Evolutionary conservation across 345 rosid genomes (phyloP).

Genomic region (Eucalyptus lansdowneana): DNA sequence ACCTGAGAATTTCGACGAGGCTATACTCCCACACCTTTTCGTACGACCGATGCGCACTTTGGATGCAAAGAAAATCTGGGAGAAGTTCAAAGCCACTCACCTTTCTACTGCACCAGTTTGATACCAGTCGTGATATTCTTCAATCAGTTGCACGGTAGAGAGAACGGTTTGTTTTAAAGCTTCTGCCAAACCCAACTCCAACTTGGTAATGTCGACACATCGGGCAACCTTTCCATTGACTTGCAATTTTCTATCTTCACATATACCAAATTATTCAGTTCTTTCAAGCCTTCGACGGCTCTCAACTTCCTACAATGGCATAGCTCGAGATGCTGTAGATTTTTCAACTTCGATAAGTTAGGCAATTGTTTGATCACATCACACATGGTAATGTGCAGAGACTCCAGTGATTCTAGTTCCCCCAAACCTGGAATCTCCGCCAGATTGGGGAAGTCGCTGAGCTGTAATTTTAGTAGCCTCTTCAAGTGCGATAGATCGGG

Average conservation of each 20-base stretch:
- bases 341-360: background rate
- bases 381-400: background rate
- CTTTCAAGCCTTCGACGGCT: background rate
- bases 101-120: background rate
- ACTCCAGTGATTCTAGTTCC: background rate
- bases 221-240: background rate
- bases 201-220: background rate
- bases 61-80: background rate
- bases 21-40: background rate
- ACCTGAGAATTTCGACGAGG: background rate
- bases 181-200: background rate
- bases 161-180: background rate
- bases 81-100: background rate
- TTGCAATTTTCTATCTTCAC: background rate
- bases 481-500: background rate
- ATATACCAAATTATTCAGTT: background rate
- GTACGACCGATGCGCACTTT: background rate
- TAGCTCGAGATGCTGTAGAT: background rate
- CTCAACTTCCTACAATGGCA: background rate
- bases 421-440: background rate
- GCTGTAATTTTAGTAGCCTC: background rate
- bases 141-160: background rate
- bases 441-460: background rate
- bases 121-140: background rate
- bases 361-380: background rate